Evolutionary conservation across 768 basidiomycete species (phyloP), one percentile per base, ranked within the genome.

Genomic region (Ramaria rubella): DNA sequence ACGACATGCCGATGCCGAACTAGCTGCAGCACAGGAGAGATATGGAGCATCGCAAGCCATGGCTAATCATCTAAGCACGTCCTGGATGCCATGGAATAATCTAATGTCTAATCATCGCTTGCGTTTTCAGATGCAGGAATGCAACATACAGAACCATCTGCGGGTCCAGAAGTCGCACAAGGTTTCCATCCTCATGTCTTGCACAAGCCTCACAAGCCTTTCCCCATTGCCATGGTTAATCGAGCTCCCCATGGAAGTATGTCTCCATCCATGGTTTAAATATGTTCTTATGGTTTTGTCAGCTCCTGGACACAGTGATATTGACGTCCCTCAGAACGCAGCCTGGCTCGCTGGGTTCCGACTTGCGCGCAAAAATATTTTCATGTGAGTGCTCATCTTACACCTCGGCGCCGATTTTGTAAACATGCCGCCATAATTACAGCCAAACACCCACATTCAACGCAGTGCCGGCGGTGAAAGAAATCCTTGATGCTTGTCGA

Each of bases 361-460:
- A 54, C 79, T 81, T 57, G 85, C 86, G 7, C 69, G 76, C 64
- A 76, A 76, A 63, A 78, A 69, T 49, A 76, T 87, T n/a, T 85
- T 87, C 69, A 82, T 87, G 77, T 77, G 21, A 38, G 75, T 52
- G n/a, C 21, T 26, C 17, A 42, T n/a, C 46, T 19, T 19, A 42
- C 23, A 15, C 15, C 3, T 24, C 23, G 17, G 40, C n/a, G 3
- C 12, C 44, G 2, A 27, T 34, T 15, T 5, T 26, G 11, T 3
- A 24, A 4, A 58, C 38, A 34, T 2, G 33, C 11, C 38, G n/a
- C 19, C 17, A 3, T 48, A 21, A n/a, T n/a, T 44, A 2, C 62
- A 79, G 75, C 55, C 86, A 88, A 74, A 81, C 83, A 0, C 86
- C 86, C 1, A 85, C 83, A 7, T 77, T 86, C 58, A 87, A 88